Base-by-base conservation (phyloP, 176 grass and related monocot species). In the Musa troglodytarum region DNA sequence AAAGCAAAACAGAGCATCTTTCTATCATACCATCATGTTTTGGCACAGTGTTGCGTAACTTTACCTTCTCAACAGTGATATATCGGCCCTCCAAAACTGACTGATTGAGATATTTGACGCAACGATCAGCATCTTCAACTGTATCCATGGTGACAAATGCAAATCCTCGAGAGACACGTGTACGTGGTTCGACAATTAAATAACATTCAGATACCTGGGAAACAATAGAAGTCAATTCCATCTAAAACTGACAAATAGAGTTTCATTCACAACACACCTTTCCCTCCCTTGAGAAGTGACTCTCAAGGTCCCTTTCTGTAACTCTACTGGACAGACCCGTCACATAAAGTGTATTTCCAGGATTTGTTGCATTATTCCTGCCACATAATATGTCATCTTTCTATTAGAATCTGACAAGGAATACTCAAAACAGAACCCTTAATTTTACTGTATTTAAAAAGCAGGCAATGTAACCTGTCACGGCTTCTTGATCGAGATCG, bases 321-420 rank as follows among this genome's bases (percentile, higher is more conserved):
- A 75, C 70, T 82, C 75, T 74, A 71, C 64, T 63, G 23, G 79
- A 82, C 59, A 90, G 71, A 65, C 68, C 82, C 23, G 69, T 86
- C 63, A 86, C 80, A 57, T 88, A 81, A 53, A 84, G 52, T 6
- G 62, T 88, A 74, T 88, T 84, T 84, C 86, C 82, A 81, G 63
- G 74, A 78, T 88, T 88, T 69, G 34, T 23, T 50, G 65, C 52
- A 79, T 75, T 62, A 26, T 0, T 53, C 54, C 71, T 78, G 77
- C 57, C 63, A 78, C 19, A 3, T 11, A 3, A 16, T 22, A 22
- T 68, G 50, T 53, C 65, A 68, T 82, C 53, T 24, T 23, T 76
- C 3, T 23, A 76, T 62, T 52, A 68, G 62, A 67, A 82, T 55
- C 29, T 11, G 17, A 68, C 59, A 23, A 69, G 50, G 1, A 34